Percentiles rank a stretch among this genome's conserved stretches.
These are phyloP conservation scores for Marasmius fiardii DNA, from an alignment of 1,284 basidiomycete species.

Conservation along the genomic window DNA sequence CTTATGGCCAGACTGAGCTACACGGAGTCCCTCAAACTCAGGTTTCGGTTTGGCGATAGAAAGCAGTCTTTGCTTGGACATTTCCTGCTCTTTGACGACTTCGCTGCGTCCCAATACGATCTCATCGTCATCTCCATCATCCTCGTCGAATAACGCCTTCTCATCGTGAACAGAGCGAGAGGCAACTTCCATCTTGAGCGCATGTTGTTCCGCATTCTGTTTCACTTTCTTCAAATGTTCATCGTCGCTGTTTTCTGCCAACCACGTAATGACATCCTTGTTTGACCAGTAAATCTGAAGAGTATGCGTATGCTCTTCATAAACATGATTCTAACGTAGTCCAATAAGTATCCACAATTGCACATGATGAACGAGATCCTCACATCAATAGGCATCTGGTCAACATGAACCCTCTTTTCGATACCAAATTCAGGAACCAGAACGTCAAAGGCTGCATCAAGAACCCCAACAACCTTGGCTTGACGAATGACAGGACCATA, in stretches of 20 bases:
- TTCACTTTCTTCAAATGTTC: constrained; percentile 92
- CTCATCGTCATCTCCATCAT: constrained; percentile 73
- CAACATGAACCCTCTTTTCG: constrained; percentile 97
- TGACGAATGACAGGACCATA: constrained; percentile 94
- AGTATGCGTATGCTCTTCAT: constrained; percentile 88
- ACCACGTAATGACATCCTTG: constrained; percentile 89
- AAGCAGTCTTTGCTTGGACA: constrained; percentile 72
- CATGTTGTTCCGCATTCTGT: constrained; percentile 81
- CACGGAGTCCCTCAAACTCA: constrained; percentile 78
- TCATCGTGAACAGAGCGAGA: constrained; percentile 82
- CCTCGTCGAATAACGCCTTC: constrained; percentile 85
- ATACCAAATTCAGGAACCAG: constrained; percentile 92
- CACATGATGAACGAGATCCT: constrained; percentile 23
- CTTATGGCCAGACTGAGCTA: constrained; percentile 73
- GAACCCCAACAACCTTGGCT: constrained; percentile 90
- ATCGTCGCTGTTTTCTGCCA: constrained; percentile 93
- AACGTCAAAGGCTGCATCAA: constrained; percentile 96
- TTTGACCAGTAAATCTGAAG: constrained; percentile 92
- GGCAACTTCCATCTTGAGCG: constrained; percentile 82
- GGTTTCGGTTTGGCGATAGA: constrained; percentile 73
- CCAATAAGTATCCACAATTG: constrained; percentile 11
- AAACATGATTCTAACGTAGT: constrained; percentile 75
- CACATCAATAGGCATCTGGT: constrained; percentile 97
- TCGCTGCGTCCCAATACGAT: constrained; percentile 72
- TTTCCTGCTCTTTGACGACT: constrained; percentile 42